phyloP scores from a whole-genome alignment of 2,329 filamentous ascomycete species.

The Grosmannia huntii region DNA sequence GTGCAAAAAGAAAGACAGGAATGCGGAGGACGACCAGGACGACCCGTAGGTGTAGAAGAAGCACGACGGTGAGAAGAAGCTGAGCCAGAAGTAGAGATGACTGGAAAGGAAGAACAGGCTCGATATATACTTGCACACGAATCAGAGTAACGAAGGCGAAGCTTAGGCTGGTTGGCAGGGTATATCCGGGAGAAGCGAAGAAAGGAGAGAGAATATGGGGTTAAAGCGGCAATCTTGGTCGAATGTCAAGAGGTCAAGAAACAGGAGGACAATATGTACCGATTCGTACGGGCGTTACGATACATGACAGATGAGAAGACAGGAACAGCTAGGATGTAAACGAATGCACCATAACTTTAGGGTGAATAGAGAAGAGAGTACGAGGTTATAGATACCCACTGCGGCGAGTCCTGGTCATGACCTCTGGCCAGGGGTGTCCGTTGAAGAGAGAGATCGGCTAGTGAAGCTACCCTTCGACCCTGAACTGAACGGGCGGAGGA shows the following conservation, averaged over 20 bases:
- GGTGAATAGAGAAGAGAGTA: neutral
- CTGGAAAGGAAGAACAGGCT: neutral
- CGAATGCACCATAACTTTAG: neutral
- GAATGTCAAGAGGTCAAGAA: neutral
- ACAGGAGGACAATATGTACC: neutral
- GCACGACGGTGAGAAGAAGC: neutral
- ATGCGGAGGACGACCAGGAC: neutral
- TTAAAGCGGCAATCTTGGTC: neutral
- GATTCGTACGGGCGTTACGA: neutral
- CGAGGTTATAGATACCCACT: neutral
- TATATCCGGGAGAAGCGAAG: neutral
- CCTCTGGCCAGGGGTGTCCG: neutral
- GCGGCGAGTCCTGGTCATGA: neutral
- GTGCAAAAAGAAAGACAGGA: neutral
- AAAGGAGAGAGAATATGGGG: neutral
- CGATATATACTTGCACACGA: neutral
- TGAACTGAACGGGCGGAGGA: neutral
- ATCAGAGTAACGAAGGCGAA: neutral
- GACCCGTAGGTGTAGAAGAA: neutral
- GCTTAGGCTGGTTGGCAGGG: neutral
- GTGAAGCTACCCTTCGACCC: neutral
- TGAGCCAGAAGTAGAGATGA: neutral
- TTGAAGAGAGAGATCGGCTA: neutral
- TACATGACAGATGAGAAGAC: neutral
- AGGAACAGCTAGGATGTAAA: neutral